Conservation (phyloP, 1,284 basidiomycete species). For the Mycena citricolor region DNA sequence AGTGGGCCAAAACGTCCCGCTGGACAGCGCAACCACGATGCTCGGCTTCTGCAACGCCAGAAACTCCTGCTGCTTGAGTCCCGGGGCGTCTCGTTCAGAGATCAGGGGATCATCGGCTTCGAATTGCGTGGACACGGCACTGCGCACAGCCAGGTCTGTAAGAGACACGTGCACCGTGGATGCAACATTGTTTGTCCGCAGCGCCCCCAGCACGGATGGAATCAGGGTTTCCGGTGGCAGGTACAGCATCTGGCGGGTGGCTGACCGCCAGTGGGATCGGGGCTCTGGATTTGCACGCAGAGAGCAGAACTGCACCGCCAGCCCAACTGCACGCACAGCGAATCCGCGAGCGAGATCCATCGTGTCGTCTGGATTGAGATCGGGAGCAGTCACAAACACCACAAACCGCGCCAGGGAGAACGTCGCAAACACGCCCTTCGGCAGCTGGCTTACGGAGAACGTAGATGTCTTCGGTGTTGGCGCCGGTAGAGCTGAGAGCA, state of each 20-base stretch:
- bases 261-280: constrained; percentile 40
- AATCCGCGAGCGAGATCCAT: constrained; percentile 72
- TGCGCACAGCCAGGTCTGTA: constrained; percentile 50
- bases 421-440: constrained; percentile 57
- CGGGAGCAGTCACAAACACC: constrained; percentile 70
- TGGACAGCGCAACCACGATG: constrained; percentile 39
- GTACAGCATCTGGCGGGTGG: constrained; percentile 47
- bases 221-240: constrained; percentile 65
- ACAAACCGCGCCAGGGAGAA: constrained; percentile 64
- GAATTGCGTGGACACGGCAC: constrained; percentile 62
- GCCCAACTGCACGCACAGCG: constrained; percentile 54
- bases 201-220: constrained; percentile 53
- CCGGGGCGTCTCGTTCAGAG: constrained; percentile 47
- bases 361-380: constrained; percentile 72
- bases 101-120: constrained; percentile 63
- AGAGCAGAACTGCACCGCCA: constrained; percentile 63
- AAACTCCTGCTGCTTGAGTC: constrained; percentile 47
- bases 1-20: constrained; percentile 27
- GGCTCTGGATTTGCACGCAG: constrained; percentile 47
- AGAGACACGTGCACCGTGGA: constrained; percentile 44
- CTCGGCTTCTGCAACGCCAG: constrained; percentile 43
- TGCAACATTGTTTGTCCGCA: constrained; percentile 35
- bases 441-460: constrained; percentile 39
- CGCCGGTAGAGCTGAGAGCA: constrained; percentile 38
- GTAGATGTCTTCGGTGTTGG: constrained; percentile 18